phyloP scores from a whole-genome alignment of 371 early-diverging fungal genomes.

The Massospora cicadina region DNA sequence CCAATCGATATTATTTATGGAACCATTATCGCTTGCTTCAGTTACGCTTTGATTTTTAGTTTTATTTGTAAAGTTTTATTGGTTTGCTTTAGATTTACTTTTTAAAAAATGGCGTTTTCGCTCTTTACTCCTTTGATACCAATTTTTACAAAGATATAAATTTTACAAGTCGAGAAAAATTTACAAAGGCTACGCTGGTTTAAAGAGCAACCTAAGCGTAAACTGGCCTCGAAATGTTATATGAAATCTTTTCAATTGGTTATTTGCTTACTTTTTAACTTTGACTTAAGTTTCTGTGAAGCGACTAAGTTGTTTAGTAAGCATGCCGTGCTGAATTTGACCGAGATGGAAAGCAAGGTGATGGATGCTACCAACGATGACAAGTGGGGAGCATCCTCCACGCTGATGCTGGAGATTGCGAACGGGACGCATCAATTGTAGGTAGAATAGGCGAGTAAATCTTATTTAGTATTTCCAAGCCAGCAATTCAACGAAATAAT shows the following conservation, averaged over 20 bases:
- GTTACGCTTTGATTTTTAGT: background rate
- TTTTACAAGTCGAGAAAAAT: background rate
- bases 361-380: conserved; percentile 71
- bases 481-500: conserved; percentile 84
- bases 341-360: conserved; percentile 77
- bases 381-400: conserved; percentile 83
- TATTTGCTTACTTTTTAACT: background rate
- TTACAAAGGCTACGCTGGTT: background rate
- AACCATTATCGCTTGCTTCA: background rate
- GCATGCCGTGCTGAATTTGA: conserved; percentile 48
- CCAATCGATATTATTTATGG: background rate
- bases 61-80: background rate
- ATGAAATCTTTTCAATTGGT: background rate
- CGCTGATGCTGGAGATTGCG: conserved; percentile 77
- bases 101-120: too few relatives aligned
- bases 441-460: conserved; percentile 11
- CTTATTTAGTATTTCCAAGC: conserved; percentile 18
- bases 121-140: too few relatives aligned
- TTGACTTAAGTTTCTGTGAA: background rate
- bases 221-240: background rate
- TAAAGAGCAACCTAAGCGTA: background rate
- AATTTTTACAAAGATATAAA: too few relatives aligned
- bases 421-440: conserved; percentile 68
- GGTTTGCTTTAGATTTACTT: too few relatives aligned
- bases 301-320: conserved; percentile 11